A percentile compares a stretch with the other conserved stretches of the same genome.
phyloP scores from a whole-genome alignment of 306 rosid genomes.

The Purshia tridentata region DNA sequence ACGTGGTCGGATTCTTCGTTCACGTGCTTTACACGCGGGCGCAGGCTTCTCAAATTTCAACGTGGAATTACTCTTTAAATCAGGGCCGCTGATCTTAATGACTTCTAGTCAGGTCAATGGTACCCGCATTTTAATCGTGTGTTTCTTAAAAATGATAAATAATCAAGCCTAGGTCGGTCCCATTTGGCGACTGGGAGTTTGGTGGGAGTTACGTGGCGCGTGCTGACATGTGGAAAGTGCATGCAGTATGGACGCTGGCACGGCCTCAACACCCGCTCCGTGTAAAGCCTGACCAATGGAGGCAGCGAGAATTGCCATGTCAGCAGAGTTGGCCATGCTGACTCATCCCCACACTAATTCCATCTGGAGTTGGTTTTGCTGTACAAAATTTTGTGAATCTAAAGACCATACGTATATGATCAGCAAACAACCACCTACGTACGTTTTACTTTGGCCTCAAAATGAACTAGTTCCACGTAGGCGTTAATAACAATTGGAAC shows the following conservation, averaged over 20 bases:
- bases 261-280: conserved; percentile 23
- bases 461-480: not conserved
- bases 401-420: too few species aligned
- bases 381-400: not conserved
- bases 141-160: not conserved
- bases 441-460: not conserved
- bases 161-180: not conserved
- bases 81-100: not conserved
- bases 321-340: fast-evolving
- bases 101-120: conserved; percentile 9
- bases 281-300: conserved; percentile 22
- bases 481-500: too few species aligned
- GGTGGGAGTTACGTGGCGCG: conserved; percentile 17
- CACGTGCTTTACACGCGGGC: conserved; percentile 43
- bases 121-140: not conserved
- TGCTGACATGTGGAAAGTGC: conserved; percentile 41
- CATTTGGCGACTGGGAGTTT: not conserved
- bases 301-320: conserved; percentile 19
- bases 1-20: conserved; percentile 31
- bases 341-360: conserved; percentile 18
- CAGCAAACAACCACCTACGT: not conserved
- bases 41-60: too few species aligned
- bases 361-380: not conserved
- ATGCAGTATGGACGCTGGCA: conserved; percentile 33
- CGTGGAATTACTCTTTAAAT: not conserved